Percentiles rank a stretch among this genome's conserved stretches.
Conservation (phyloP, 495 filamentous ascomycete genomes). For the Lichina pygmaea region DNA sequence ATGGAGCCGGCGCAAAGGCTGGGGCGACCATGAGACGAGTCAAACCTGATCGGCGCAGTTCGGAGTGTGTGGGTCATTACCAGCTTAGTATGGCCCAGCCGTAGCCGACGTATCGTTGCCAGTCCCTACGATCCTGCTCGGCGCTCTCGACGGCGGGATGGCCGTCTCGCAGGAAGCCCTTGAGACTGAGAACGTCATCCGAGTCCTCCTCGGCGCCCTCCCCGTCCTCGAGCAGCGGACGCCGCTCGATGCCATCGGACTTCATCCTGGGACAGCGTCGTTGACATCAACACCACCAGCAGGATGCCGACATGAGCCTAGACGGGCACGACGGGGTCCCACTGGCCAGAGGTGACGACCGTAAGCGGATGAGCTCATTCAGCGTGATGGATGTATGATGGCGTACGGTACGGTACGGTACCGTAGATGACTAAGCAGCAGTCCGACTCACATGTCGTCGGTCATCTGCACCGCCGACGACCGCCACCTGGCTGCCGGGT, state of each 20-base stretch:
- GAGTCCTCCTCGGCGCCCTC: background rate
- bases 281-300: background rate
- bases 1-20: constrained; percentile 63
- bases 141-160: background rate
- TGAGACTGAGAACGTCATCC: background rate
- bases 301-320: background rate
- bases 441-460: too few species aligned
- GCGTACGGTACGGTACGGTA: too few species aligned
- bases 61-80: constrained; percentile 9
- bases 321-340: too few species aligned
- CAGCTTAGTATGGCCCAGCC: constrained; percentile 31
- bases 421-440: too few species aligned
- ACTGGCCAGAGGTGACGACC: too few species aligned
- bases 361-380: too few species aligned
- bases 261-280: background rate
- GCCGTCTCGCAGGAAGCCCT: background rate
- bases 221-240: background rate
- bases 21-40: background rate
- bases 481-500: too few species aligned
- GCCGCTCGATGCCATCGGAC: background rate
- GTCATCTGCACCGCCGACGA: too few species aligned
- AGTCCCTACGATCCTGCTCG: background rate
- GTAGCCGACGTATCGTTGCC: constrained; percentile 24
- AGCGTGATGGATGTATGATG: too few species aligned
- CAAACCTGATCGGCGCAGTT: constrained; percentile 2